Evolutionary conservation across 2,329 filamentous ascomycete genomes (phyloP).

Genomic region (Dryadomyces sulphureus): DNA sequence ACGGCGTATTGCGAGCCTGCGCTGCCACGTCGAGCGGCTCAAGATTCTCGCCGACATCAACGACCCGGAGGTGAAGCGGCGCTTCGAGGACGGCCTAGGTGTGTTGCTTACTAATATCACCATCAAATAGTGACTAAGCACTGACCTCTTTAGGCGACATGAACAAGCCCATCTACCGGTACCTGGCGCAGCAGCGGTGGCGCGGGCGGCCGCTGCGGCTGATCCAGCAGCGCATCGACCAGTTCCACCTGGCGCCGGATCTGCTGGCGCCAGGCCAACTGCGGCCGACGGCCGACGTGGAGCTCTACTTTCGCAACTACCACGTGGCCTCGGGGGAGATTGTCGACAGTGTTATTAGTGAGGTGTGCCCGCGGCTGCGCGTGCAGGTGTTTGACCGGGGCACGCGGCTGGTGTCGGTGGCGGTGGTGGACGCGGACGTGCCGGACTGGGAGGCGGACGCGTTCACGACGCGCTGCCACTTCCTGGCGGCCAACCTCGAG

Average conservation of each 20-base stretch:
- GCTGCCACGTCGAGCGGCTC: conserved; percentile 56
- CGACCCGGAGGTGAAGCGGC: conserved; percentile 83
- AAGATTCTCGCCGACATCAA: conserved; percentile 92
- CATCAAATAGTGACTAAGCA: background rate
- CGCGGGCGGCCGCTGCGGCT: conserved; percentile 65
- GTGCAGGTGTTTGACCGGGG: conserved; percentile 78
- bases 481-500: conserved; percentile 58
- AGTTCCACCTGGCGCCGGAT: conserved; percentile 81
- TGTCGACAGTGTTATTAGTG: conserved; percentile 59
- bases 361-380: conserved; percentile 57
- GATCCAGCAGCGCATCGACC: conserved; percentile 69
- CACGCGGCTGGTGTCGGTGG: conserved; percentile 68
- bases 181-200: conserved; percentile 81
- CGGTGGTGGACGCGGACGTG: conserved; percentile 81
- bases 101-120: conserved; percentile 17
- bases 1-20: conserved; percentile 53
- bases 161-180: conserved; percentile 90
- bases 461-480: conserved; percentile 76
- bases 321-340: conserved; percentile 64
- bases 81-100: conserved; percentile 87
- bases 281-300: conserved; percentile 61
- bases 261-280: conserved; percentile 54
- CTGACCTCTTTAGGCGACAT: conserved; percentile 57
- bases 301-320: conserved; percentile 61
- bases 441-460: conserved; percentile 60